Conservation (phyloP, 106 monocot species). For the Dendrobium huoshanense region DNA sequence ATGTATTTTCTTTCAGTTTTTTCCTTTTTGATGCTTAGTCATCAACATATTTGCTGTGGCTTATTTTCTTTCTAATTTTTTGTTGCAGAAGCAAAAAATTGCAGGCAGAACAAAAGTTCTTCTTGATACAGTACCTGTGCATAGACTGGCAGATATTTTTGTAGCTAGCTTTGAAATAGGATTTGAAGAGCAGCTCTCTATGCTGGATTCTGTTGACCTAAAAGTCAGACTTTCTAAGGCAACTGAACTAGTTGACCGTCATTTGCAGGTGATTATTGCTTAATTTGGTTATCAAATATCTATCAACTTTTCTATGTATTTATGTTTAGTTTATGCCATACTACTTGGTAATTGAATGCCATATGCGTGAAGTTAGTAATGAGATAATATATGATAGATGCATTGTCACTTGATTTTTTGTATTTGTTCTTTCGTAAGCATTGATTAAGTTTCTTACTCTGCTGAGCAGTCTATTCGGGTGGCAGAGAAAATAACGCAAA, state of each 20-base stretch:
- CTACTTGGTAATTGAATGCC: too few relatives aligned
- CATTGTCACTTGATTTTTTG: background rate
- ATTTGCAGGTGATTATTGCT: constrained; percentile 68
- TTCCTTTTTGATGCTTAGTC: background rate
- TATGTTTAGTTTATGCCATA: background rate
- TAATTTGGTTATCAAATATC: background rate
- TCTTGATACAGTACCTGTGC: constrained; percentile 96
- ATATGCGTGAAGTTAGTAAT: background rate
- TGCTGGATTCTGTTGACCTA: constrained; percentile 95
- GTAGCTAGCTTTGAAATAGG: constrained; percentile 99
- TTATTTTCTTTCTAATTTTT: constrained; percentile 4
- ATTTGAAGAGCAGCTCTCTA: constrained; percentile 96
- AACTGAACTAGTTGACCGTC: constrained; percentile 87
- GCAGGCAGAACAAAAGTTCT: constrained; percentile 97
- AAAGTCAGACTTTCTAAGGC: constrained; percentile 88
- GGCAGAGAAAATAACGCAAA: constrained; percentile 98
- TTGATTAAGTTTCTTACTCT: constrained; percentile 9
- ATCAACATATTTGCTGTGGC: background rate
- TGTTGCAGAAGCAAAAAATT: constrained; percentile 93
- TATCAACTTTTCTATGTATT: background rate
- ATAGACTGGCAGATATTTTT: constrained; percentile 96
- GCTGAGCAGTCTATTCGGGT: constrained; percentile 85
- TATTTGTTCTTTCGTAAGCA: background rate
- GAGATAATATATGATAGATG: background rate
- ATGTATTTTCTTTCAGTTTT: background rate